Base-by-base conservation (phyloP, 345 rosid species). In the Citrus hindsii region DNA sequence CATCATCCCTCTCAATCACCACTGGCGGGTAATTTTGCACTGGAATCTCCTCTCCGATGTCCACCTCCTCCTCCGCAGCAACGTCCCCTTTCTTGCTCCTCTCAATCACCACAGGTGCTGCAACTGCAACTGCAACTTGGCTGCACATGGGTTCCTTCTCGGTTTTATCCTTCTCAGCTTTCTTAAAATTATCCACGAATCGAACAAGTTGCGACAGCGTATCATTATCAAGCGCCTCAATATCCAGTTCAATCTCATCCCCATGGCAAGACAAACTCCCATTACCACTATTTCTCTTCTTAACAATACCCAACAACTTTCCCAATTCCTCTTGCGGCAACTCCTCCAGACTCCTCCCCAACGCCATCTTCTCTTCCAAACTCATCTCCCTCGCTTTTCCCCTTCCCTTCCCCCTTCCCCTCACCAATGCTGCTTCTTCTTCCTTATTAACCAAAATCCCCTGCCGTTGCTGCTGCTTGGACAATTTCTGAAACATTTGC, bases 131-230 rank as follows among this genome's bases (percentile, higher is more conserved):
- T 38, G 42, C 42, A 7, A 62, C 67, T 62, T 62, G 35, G 14
- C 67, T 1, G 67, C 6, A 28, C 28, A 14, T 14, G 7, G 19
- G 37, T 13, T 62, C 37, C 30, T 62, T 7, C 67, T 14, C 67
- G 14, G 24, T 82, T 82, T 53, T 82, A 55, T 64, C 80, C 83
- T 84, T 84, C 81, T 80, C 80, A 77, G 74, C 25, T 77, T 84
- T 87, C 70, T 81, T 81, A 69, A 74, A 79, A 73, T 83, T 75
- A 59, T 69, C 61, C 38, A 85, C 86, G 30, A 87, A 82, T 56
- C 86, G 48, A 61, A 80, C 87, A 35, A 87, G 90, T 79, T 87
- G 88, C 90, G 85, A 85, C 1, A 85, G 83, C 18, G 88, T 85
- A 69, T 87, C 86, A 1, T 67, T 76, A 71, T 85, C 85, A 18